These are phyloP conservation scores for Beauveria australis DNA, from an alignment of 2,329 filamentous ascomycete genomes.

Conservation along the genomic window DNA sequence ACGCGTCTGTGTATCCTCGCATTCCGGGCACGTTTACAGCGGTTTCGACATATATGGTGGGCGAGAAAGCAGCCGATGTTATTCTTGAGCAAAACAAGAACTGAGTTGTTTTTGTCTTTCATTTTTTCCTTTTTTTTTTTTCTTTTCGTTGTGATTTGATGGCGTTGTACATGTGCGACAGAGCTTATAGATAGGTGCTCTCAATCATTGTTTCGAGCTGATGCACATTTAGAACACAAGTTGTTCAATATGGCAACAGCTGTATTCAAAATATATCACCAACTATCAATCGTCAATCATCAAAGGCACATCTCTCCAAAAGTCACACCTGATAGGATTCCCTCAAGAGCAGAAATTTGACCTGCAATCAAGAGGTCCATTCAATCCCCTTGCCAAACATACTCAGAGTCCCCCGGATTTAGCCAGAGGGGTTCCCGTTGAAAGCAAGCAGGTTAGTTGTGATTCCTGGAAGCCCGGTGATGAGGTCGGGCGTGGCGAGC, in stretches of 20 bases:
- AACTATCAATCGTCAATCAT: no score
- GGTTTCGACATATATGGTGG: constrained; percentile 24
- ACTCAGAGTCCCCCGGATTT: background rate
- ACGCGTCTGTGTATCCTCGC: constrained; percentile 35
- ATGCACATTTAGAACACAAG: no score
- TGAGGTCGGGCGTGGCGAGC: constrained; percentile 32
- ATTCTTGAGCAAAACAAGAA: constrained; percentile 16
- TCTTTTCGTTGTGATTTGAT: background rate
- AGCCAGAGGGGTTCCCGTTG: constrained; percentile 33
- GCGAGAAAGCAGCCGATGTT: constrained; percentile 25
- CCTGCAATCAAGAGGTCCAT: no score
- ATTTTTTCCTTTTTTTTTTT: background rate
- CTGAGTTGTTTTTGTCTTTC: background rate
- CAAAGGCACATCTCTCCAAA: no score
- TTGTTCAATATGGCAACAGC: no score
- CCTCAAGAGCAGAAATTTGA: no score
- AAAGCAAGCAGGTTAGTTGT: constrained; percentile 47
- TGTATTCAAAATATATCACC: no score
- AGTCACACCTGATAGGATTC: no score
- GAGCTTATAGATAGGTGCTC: background rate
- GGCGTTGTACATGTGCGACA: background rate
- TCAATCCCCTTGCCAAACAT: no score
- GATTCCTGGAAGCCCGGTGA: constrained; percentile 31
- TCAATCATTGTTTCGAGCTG: no score
- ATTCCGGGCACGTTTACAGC: constrained; percentile 27